Base-by-base conservation (phyloP, 148 eudicot species). In the Pouteria glomerata region DNA sequence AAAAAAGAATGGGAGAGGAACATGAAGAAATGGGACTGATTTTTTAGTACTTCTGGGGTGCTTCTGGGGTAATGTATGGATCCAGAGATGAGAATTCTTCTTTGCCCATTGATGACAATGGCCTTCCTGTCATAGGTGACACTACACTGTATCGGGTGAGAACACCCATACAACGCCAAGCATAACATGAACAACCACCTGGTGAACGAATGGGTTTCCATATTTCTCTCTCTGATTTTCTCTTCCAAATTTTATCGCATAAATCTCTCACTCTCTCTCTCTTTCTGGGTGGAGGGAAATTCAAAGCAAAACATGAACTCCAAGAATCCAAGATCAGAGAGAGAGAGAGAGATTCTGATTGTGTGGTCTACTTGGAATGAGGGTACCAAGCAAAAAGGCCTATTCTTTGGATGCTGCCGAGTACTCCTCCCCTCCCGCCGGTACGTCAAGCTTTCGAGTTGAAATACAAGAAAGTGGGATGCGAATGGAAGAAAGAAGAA, bases 41-140 rank as follows among this genome's bases (percentile, higher is more conserved):
- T n/a, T n/a, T n/a, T n/a, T n/a, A n/a, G n/a, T 79, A 90, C 96
- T 73, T 90, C 92, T 82, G 96, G 90, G 26, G 96, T 90, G 68
- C 96, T 90, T 87, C 96, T 90, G 47, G 92, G 92, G 71, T 90
- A 90, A 78, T 90, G 96, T 62, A 90, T 84, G 57, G 96, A 90
- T 10, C 96, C 92, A 84, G 96, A 90, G 48, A 90, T 71, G 60
- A 90, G 79, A 16, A 87, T 79, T 77, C 86, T 87, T 68, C 90
- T 82, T 59, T 86, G 83, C 48, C 92, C 92, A 87, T 90, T 78
- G 72, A 90, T 87, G 18, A 83, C 48, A 72, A 90, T 73, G 24
- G 90, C 85, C 41, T 84, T 90, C 35, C 81, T 82, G 56, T 90
- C 92, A 76, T 90, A 87, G 50, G 71, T 81, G 1, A 90, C 96